Evolutionary conservation across 805 yeast species (phyloP), one percentile per base, ranked within the genome.

Genomic region (Candida stauntonica): DNA sequence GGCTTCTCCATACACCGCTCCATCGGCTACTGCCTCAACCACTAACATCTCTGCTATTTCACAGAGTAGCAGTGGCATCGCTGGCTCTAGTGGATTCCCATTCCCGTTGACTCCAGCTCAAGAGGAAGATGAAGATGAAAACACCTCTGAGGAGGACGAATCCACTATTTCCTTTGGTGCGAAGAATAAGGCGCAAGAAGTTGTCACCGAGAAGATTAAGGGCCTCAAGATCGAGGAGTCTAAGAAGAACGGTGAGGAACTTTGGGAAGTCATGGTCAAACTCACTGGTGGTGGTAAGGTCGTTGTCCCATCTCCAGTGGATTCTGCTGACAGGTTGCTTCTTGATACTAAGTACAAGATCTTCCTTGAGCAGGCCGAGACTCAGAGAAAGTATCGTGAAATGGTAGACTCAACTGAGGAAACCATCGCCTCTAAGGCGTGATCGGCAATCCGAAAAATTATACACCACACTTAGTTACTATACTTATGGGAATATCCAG

Each of bases 211-310:
- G 43, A 73, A 68, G 53, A 58, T 73, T 20, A 48, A 45, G 28
- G 58, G 61, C 33, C 56, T 57, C 41, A 52, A 57, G 45, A 39
- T 51, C 31, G 31, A 31, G 9, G 36, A 29, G 15, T 29, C 45
- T 19, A 44, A 44, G 38, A 34, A 41, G 17, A 57, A 52, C 30
- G 86, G 86, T 24, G 80, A 78, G 46, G 72, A 70, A 39, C 67
- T 93, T 42, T 91, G 98, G 98, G 75, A 78, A 26, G 79, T 83
- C 27, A 93, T 93, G 99, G 74, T 75, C 48, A 72, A 73, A 44
- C 72, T 89, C 68, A 82, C 95, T 2, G 91, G 95, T 7, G 77
- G 81, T 17, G 98, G 96, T 31, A 72, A 72, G 48, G 87, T 81
- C 11, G 83, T 93, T 28, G 62, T 67, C 46, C 98, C 99, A 4